Conservation (phyloP, 768 basidiomycete genomes). For the Leccinum barrowsii region DNA sequence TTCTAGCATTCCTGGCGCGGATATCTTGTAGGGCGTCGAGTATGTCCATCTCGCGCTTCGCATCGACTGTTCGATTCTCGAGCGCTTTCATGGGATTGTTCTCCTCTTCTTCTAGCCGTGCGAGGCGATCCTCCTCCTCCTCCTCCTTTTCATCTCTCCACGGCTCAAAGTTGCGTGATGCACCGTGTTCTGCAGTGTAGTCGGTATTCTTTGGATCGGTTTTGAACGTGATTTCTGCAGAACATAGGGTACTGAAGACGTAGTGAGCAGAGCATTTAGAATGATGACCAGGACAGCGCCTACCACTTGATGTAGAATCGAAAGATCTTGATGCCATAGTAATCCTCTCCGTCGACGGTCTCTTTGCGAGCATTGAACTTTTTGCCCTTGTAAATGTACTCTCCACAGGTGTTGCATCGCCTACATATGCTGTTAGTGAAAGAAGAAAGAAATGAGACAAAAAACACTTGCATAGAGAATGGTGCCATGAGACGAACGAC, state of each 20-base stretch:
- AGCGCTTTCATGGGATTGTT: slow-evolving; percentile 97
- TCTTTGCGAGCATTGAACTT: slow-evolving; percentile 99
- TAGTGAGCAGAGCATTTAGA: slow-evolving; percentile 11
- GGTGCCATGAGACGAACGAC: slow-evolving; percentile 99
- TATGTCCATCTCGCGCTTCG: slow-evolving; percentile 97
- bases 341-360: slow-evolving; percentile 95
- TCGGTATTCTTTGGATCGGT: slow-evolving; percentile 98
- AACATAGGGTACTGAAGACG: slow-evolving; percentile 76
- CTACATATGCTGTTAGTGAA: slow-evolving; percentile 35
- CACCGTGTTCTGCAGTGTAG: slow-evolving; percentile 91
- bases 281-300: slow-evolving; percentile 23
- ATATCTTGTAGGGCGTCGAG: slow-evolving; percentile 95
- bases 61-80: slow-evolving; percentile 89
- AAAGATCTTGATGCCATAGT: slow-evolving; percentile 97
- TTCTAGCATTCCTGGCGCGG: slow-evolving; percentile 79
- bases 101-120: slow-evolving; percentile 86
- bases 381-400: slow-evolving; percentile 99
- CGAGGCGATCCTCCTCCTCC: slow-evolving; percentile 81
- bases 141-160: slow-evolving; percentile 83
- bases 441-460: neutral
- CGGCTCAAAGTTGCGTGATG: slow-evolving; percentile 96
- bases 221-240: slow-evolving; percentile 99
- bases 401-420: slow-evolving; percentile 94
- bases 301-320: slow-evolving; percentile 91
- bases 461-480: slow-evolving; percentile 79